Conservation (phyloP, 768 basidiomycete genomes). For the Crassisporium funariophilum region DNA sequence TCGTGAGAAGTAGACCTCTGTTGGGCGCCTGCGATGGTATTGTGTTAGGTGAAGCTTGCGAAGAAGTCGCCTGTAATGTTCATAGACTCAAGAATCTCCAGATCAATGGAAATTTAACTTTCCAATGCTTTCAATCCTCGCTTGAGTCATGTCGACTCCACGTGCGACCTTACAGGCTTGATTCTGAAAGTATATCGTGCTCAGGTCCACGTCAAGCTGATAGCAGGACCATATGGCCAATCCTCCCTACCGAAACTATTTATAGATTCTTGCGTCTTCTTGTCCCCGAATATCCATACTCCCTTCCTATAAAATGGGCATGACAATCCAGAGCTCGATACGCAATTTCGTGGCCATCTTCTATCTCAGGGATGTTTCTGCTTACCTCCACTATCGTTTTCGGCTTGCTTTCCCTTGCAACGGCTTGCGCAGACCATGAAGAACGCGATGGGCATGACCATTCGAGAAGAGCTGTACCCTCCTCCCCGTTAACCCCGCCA, state of each 20-base stretch:
- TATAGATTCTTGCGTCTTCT: no score
- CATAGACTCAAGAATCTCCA: constrained; percentile 50
- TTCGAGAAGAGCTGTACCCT: constrained; percentile 40
- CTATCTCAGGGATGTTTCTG: constrained; percentile 10
- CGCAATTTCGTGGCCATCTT: background rate
- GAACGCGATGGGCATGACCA: constrained; percentile 32
- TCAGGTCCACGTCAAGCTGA: no score
- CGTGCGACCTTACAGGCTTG: no score
- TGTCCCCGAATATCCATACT: no score
- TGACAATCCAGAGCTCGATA: background rate
- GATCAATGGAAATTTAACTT: no score
- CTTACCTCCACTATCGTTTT: constrained; percentile 12
- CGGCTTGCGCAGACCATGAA: constrained; percentile 26
- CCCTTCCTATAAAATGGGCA: no score
- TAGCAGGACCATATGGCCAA: no score
- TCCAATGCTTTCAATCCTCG: no score
- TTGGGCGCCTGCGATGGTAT: background rate
- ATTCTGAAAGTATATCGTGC: no score
- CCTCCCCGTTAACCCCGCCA: constrained; percentile 53
- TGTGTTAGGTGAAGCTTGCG: constrained; percentile 51
- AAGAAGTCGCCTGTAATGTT: constrained; percentile 60
- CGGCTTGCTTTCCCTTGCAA: constrained; percentile 14
- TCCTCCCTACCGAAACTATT: no score
- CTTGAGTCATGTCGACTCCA: no score
- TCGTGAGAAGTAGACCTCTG: constrained; percentile 1